A percentile compares a stretch with the other conserved stretches of the same genome.
Conservation (phyloP, 352 stramenopile genomes). For the Pythium grandisporangium region DNA sequence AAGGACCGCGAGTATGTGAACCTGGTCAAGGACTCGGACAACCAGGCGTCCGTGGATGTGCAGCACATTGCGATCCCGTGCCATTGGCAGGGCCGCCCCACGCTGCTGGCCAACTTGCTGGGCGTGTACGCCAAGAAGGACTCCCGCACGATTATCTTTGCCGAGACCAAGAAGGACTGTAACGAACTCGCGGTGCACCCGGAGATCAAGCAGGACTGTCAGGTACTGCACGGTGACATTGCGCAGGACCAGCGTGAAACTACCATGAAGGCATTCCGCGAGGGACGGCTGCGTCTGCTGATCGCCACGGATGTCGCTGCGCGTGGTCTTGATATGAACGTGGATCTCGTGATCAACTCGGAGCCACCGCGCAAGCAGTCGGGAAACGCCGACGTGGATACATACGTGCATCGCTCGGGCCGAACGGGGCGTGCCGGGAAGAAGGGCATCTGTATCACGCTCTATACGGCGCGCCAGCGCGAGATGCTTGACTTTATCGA, state of each 20-base stretch:
- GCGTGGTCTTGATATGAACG: conserved; percentile 96
- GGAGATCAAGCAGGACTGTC: conserved; percentile 79
- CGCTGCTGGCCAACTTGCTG: conserved; percentile 62
- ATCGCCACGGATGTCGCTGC: conserved; percentile 97
- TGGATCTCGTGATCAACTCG: conserved; percentile 95
- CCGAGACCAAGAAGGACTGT: conserved; percentile 92
- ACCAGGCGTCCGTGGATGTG: conserved; percentile 87
- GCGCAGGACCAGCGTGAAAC: conserved; percentile 95
- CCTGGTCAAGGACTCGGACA: conserved; percentile 85
- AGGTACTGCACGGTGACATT: conserved; percentile 96
- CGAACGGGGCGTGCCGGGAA: conserved; percentile 94
- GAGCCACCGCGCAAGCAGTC: conserved; percentile 82
- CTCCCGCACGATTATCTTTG: conserved; percentile 91
- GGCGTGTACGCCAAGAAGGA: conserved; percentile 84
- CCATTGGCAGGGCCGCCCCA: conserved; percentile 84
- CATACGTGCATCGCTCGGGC: conserved; percentile 98
- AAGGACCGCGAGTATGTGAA: conserved; percentile 87
- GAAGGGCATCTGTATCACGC: conserved; percentile 95
- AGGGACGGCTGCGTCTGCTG: conserved; percentile 91
- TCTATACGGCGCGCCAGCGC: conserved; percentile 87
- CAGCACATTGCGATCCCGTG: conserved; percentile 91
- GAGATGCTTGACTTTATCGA: conserved; percentile 80
- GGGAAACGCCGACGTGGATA: conserved; percentile 90
- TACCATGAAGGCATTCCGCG: conserved; percentile 96
- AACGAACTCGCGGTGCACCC: conserved; percentile 89